phyloP scores from a whole-genome alignment of 163 green algal species.

The Chloromonas sp. region DNA sequence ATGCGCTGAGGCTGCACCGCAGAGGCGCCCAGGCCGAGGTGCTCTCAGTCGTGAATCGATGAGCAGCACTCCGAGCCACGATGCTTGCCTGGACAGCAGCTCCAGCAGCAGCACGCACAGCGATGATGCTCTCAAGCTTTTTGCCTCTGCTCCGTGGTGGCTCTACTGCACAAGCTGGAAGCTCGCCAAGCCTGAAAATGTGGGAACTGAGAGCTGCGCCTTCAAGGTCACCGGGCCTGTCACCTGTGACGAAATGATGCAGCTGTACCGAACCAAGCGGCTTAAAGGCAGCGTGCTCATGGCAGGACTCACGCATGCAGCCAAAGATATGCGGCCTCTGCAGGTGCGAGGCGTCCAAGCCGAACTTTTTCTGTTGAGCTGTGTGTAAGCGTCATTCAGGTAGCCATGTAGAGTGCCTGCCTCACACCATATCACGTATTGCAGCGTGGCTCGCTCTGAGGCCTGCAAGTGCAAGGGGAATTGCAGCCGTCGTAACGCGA shows the following conservation, averaged over 20 bases:
- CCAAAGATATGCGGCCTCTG: neutral
- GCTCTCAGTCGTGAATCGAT: too few species aligned
- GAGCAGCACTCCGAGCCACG: too few species aligned
- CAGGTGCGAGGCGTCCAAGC: neutral
- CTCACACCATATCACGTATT: too few species aligned
- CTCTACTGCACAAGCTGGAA: neutral
- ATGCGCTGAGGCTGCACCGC: too few species aligned
- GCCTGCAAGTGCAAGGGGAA: too few species aligned
- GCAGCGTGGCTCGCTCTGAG: too few species aligned
- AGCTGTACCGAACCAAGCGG: slow-evolving; percentile 14
- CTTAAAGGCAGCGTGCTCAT: slow-evolving; percentile 23
- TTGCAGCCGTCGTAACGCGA: too few species aligned
- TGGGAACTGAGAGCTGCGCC: neutral
- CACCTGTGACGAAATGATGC: neutral
- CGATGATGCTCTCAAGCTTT: neutral
- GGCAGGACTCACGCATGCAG: slow-evolving; percentile 8
- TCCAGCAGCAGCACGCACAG: neutral
- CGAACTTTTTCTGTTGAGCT: too few species aligned
- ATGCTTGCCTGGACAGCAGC: neutral
- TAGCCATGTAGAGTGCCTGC: too few species aligned
- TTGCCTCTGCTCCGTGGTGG: neutral
- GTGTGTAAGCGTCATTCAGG: too few species aligned
- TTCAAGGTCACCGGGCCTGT: neutral
- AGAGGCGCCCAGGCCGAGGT: too few species aligned
- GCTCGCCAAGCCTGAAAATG: neutral